Base-by-base conservation (phyloP, 2,329 filamentous ascomycete genomes). In the Chlorencoelia australis region DNA sequence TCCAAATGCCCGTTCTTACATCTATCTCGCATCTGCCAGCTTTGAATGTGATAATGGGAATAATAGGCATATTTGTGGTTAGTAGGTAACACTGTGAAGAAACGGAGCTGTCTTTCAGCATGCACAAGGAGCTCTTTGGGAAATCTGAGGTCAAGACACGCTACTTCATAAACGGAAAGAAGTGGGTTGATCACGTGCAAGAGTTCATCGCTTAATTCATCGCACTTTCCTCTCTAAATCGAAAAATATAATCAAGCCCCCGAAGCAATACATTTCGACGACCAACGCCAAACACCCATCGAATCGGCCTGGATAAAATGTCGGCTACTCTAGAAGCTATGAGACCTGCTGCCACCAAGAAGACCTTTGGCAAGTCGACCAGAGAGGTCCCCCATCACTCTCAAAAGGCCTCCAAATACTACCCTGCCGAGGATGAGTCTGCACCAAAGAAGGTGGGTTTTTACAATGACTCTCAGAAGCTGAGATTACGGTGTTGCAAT, bases 391-490 rank as follows among this genome's bases (percentile, higher is more conserved):
- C 84, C 67, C 78, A 83, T 68, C 67, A 74, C 68, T 73, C 75
- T 63, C 79, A 94, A 69, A 94, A 93, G 84, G 89, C 89, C 61
- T 79, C 84, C 76, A 96, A 95, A 75, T 98, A 89, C 86, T 98
- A 98, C 74, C 85, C 87, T 67, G 84, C 86, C 64, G 83, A 93
- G 68, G 89, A 95, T 69, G 83, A 89, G 63, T 64, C 75, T 65
- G 71, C 82, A 69, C 76, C 79, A 61, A 94, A 88, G 79, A 89
- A 93, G 84, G 91, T 98, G 78, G 76, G 87, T n/a, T n/a, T n/a
- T 53, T 44, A 27, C 26, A 26, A 36, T 13, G 35, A 21, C 37
- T 31, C 35, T 36, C 27, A 32, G 30, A 33, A 24, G 22, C 19
- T 33, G 38, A 31, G 30, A 26, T 18, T 21, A 5, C 15, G 25